Evolutionary conservation across 495 filamentous ascomycete species (phyloP), one percentile per base, ranked within the genome.

Genomic region (Aspergillus hancockii): DNA sequence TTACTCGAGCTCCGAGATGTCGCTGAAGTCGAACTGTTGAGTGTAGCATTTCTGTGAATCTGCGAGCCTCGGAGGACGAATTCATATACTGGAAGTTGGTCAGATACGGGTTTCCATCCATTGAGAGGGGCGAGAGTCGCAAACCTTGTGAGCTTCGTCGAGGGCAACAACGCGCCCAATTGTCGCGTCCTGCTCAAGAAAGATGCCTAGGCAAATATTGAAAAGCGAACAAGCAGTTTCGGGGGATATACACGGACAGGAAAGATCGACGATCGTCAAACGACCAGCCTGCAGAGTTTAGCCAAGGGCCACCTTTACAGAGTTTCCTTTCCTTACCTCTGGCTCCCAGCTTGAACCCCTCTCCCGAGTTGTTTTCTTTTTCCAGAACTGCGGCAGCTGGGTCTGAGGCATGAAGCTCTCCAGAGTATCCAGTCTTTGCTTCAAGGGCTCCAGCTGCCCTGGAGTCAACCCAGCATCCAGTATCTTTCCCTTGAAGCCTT

Each of bases 231-330:
- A 93, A 0, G 88, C 90, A 46, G 79, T 83, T 32, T 84, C 81
- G 1, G 86, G 72, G 0, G 86, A 83, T 12, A 91, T 78, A 67
- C 86, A 92, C 0, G 88, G 88, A 65, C 88, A 90, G 0, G 83
- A 88, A 8, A 93, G 77, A 61, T 93, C 89, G 32, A 92, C 79
- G 52, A 93, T 89, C 0, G 88, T 91, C 13, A 92, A 71, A 8
- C 71, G 22, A 83, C 86, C 19, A 71, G 79, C 57, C 87, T 81
- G n/a, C 13, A n/a, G 13, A 7, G 10, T 14, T 38, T 38, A 38
- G 34, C 34, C 8, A 38, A 3, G 14, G 3, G 9, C 6, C 34
- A 13, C 9, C 34, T 3, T 38, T 6, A 3, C 8, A 3, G 34
- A 3, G 6, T n/a, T n/a, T n/a, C 34, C 10, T 38, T 13, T 38